Evolutionary conservation across 441 rosid species (phyloP).

Genomic region (Codiaeum variegatum): DNA sequence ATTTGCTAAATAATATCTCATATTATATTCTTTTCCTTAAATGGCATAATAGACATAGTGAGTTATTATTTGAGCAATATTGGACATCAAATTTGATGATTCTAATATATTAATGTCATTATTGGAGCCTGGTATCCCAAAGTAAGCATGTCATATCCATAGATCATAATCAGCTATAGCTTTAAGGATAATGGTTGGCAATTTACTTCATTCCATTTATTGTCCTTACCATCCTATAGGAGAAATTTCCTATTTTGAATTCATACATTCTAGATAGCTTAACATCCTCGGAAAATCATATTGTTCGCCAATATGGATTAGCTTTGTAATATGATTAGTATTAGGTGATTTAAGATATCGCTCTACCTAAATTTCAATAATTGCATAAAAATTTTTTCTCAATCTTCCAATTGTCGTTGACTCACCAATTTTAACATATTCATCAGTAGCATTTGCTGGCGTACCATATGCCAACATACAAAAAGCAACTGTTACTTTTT

Average conservation of each 20-base stretch:
- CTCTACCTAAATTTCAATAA: neutral
- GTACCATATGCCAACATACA: neutral
- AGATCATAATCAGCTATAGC: neutral
- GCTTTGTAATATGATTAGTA: neutral
- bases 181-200: slow-evolving; percentile 9
- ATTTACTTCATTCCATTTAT: neutral
- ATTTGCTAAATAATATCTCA: neutral
- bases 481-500: too few relatives aligned
- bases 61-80: neutral
- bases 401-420: neutral
- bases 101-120: slow-evolving; percentile 4
- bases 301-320: neutral
- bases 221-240: neutral
- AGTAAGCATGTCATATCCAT: slow-evolving; percentile 4
- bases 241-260: slow-evolving; percentile 6
- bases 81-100: neutral
- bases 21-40: neutral
- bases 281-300: slow-evolving; percentile 6
- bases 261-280: slow-evolving; percentile 13
- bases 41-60: neutral
- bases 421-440: neutral
- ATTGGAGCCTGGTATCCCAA: neutral
- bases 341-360: neutral
- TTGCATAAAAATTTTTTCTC: neutral
- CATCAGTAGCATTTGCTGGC: neutral